These are phyloP conservation scores for Megacollybia platyphylla DNA, from an alignment of 1,284 basidiomycete species.

Conservation along the genomic window DNA sequence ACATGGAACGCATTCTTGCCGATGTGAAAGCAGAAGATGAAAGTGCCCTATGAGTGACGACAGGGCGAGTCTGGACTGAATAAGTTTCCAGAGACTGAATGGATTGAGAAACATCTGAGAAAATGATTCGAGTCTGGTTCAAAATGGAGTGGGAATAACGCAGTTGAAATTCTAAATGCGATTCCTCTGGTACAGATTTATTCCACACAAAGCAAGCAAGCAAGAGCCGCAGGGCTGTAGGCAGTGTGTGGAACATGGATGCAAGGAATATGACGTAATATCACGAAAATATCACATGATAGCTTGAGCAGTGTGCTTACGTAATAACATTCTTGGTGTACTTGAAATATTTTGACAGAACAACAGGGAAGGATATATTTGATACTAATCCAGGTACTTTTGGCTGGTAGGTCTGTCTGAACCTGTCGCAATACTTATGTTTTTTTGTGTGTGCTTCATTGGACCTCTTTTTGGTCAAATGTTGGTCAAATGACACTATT, in stretches of 20 bases:
- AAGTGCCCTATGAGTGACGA: slow-evolving; percentile 33
- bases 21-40: slow-evolving; percentile 35
- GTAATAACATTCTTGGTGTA: too few species aligned
- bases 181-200: too few species aligned
- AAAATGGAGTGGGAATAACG: slow-evolving; percentile 56
- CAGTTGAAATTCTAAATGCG: slow-evolving; percentile 38
- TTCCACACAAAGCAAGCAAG: slow-evolving; percentile 1
- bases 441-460: too few species aligned
- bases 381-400: too few species aligned
- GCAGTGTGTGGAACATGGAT: slow-evolving; percentile 1
- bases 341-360: too few species aligned
- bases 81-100: slow-evolving; percentile 16
- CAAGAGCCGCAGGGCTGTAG: neutral
- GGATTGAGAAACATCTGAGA: slow-evolving; percentile 34
- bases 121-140: slow-evolving; percentile 36
- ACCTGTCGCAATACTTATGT: too few species aligned
- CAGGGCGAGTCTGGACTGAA: slow-evolving; percentile 22
- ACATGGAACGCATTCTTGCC: slow-evolving; percentile 36
- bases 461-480: too few species aligned
- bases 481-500: too few species aligned
- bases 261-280: neutral
- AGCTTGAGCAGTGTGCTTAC: too few species aligned
- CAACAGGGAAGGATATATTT: too few species aligned
- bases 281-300: too few species aligned
- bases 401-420: too few species aligned